Evolutionary conservation across 208 protist species (phyloP), one percentile per base, ranked within the genome.

Genomic region (Porcisia deanei): DNA sequence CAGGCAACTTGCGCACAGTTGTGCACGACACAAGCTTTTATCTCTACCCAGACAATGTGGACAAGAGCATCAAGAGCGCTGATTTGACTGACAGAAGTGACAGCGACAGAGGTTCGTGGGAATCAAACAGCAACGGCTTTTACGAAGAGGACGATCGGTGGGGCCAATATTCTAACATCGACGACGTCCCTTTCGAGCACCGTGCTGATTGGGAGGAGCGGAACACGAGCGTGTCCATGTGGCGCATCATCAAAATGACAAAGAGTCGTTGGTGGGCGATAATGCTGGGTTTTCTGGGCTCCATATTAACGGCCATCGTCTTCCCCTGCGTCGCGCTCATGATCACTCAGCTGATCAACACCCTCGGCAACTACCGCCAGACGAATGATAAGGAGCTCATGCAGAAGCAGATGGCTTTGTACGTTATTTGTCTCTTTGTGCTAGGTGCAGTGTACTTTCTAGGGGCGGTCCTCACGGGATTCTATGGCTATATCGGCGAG

Each of bases 401-500:
- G 78, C 73, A 78, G 18, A 75, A 60, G 1, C 69, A 82, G 10
- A 87, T 80, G 25, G 84, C 72, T 43, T 58, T 82, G 0, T 90
- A 86, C 64, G 88, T 85, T 4, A 81, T 87, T 6, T 59, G 91
- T 14, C 87, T 96, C 61, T 61, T 92, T 37, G 64, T 81, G 6
- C 66, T 96, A 71, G 83, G 79, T 43, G 47, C 80, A 41, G 80
- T 54, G 14, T 70, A 73, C 47, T 88, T 92, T 43, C 8, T 85
- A 9, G 87, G 85, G 18, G 86, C 79, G 58, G 58, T 82, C 30
- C 76, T 94, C 7, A 84, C 88, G 20, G 80, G 67, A n/a, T 89
- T 93, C 73, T 94, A 90, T 78, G 89, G 89, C 63, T 92, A 92
- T 77, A 86, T 79, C 18, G 91, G 91, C 16, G 88, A 96, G 83